Evolutionary conservation across 176 grass and related monocot genomes (phyloP), one percentile per base, ranked within the genome.

Genomic region (Musa itinerans): DNA sequence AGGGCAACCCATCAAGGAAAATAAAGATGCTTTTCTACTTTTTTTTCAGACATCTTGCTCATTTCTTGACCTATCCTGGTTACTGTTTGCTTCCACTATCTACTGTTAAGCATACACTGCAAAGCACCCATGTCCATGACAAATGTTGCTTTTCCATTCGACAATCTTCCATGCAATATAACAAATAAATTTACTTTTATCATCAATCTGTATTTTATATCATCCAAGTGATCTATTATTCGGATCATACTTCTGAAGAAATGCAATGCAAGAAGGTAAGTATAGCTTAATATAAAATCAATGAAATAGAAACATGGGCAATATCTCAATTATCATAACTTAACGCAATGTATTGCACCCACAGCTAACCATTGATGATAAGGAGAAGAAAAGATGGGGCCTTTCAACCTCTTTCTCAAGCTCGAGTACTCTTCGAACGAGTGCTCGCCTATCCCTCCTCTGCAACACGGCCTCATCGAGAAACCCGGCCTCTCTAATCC

Each of bases 361-460:
- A 43, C 34, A 43, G 34, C 34, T 43, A 43, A 43, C 34, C 34
- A 43, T 6, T 49, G 13, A 8, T 17, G 13, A 69, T 66, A 63
- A 13, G 27, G 11, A 80, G 52, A 57, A 57, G 67, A 62, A 63
- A 12, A 70, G 29, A 27, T 51, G 62, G 56, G 27, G 24, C 43
- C 64, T 48, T 53, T 51, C 52, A 71, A 97, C 88, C 93, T 93
- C 93, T 81, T 89, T 82, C 58, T 97, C 88, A 21, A 90, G 83
- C 48, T 93, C 83, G 6, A 75, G 72, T 16, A 83, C 83, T 71
- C 77, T 90, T 68, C 84, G 81, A 8, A 81, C 74, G 69, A 72
- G 86, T n/a, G 76, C 90, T 78, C 80, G 83, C 87, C 68, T 82
- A 22, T 89, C 93, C 74, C 88, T 93, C 57, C 72, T 85, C 19